Base-by-base conservation (phyloP, 805 yeast species). In the Zygosaccharomyces gambellarensis region DNA sequence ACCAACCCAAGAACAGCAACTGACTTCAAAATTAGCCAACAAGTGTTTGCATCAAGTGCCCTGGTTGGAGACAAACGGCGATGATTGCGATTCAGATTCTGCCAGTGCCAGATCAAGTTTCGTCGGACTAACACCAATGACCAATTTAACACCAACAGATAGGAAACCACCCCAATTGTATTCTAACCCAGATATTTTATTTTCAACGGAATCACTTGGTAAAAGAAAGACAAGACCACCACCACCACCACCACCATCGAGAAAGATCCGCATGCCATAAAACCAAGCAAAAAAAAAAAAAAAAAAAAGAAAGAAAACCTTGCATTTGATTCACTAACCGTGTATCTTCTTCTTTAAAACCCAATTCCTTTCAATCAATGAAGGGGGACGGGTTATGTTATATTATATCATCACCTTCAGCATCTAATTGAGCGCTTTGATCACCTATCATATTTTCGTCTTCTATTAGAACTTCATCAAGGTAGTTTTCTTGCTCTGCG, bases 401-500 rank as follows among this genome's bases (percentile, higher is more conserved):
- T 47, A 54, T 54, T 43, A 61, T 57, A 39, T 61, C 55, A 49
- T 63, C 68, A 32, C 63, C 63, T 28, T 63, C 67, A 11, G 62
- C 64, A 54, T 64, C 68, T 11, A 60, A 38, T 11, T 58, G 49
- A 5, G 48, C 56, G 10, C 51, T 63, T 10, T 49, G 48, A 21
- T 52, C 50, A 10, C 67, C 67, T 50, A 56, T 61, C 63, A 62
- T 61, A 44, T 68, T 70, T 42, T 69, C 72, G 39, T 70, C 73
- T 32, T 67, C 72, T 4, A 64, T 30, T 11, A 67, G 48, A 5
- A 64, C 60, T 44, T 71, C 74, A 55, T 71, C 73, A 39, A 73
- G 53, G 47, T 71, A 72, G 19, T 62, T 56, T 45, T 81, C 82
- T 17, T 80, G 72, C 59, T 83, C 87, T 29, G 87, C 88, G 2